These are phyloP conservation scores for Mucor mucedo DNA, from an alignment of 371 early-diverging fungal species.

Conservation along the genomic window DNA sequence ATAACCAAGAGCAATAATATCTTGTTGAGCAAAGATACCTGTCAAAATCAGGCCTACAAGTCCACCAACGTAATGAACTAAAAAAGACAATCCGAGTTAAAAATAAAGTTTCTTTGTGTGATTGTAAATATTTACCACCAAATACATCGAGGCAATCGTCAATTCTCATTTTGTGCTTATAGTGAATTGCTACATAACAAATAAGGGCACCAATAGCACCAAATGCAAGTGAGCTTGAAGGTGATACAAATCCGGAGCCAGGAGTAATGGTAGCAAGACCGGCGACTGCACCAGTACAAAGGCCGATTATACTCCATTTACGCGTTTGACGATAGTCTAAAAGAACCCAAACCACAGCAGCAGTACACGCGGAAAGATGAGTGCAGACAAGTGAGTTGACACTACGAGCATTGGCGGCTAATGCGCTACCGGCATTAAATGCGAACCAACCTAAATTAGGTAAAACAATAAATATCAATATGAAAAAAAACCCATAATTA, in stretches of 20 bases:
- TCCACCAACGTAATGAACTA: slow-evolving; percentile 76
- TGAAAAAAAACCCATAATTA: neutral
- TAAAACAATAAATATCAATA: neutral
- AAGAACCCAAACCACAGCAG: slow-evolving; percentile 75
- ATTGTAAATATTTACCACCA: slow-evolving; percentile 34
- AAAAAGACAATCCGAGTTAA: slow-evolving; percentile 2
- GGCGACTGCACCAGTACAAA: slow-evolving; percentile 86
- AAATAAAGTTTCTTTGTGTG: neutral
- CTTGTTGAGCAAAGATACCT: slow-evolving; percentile 72
- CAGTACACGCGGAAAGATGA: slow-evolving; percentile 74
- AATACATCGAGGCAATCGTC: slow-evolving; percentile 82
- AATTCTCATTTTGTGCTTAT: slow-evolving; percentile 69
- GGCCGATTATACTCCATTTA: slow-evolving; percentile 79
- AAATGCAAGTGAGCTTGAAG: slow-evolving; percentile 73
- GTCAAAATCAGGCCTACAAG: slow-evolving; percentile 72
- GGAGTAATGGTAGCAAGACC: slow-evolving; percentile 87
- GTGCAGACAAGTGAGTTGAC: slow-evolving; percentile 76
- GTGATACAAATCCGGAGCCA: slow-evolving; percentile 73
- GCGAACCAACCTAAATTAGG: slow-evolving; percentile 37
- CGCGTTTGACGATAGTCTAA: slow-evolving; percentile 68
- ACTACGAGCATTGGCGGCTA: slow-evolving; percentile 75
- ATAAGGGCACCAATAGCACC: slow-evolving; percentile 66
- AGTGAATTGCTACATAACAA: slow-evolving; percentile 67
- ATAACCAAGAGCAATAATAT: slow-evolving; percentile 63
- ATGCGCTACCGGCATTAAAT: slow-evolving; percentile 57